Base-by-base conservation (phyloP, 495 filamentous ascomycete species). In the Aspergillus conjunctus region DNA sequence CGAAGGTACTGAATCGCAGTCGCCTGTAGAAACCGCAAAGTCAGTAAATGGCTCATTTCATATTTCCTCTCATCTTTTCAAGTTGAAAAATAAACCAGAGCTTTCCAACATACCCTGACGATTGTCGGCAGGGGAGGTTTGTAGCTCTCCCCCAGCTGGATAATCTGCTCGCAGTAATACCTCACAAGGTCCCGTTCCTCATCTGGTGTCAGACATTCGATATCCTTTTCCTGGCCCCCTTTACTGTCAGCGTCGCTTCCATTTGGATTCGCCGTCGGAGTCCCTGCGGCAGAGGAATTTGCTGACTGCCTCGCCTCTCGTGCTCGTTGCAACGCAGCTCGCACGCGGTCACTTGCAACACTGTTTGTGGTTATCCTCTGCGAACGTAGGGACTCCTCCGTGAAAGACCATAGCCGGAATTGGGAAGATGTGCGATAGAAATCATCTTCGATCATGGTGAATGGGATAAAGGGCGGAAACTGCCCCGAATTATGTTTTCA, bases 371-470 rank as follows among this genome's bases (percentile, higher is more conserved):
- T 86, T 31, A 81, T 77, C 49, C 95, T 89, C 14, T 91, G 77
- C 2, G 85, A 74, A 32, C 81, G 79, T 17, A 98, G 84, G 10
- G 87, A 81, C 9, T 85, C 71, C 9, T 87, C 85, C 0, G 92
- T 91, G 74, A 91, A 98, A n/a, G 93, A 96, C 93, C 95, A 98
- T 41, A 91, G 77, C 41, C 89, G 85, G 71, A 85, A 97, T 73
- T 98, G 94, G 45, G 91, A 93, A 0, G 92, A 94, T 18, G 88
- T 79, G n/a, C 89, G 89, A 77, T 98, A 98, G 51, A 92, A 80
- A 61, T 89, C 88, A 71, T 98, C 94, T 81, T 98, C 94, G 59
- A 81, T 85, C 81, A 89, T 82, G 59, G 56, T 74, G 52, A 37
- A 22, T 45, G 54, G 53, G 18, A 21, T 44, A 14, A 32, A 43